A percentile compares a stretch with the other conserved stretches of the same genome.
Evolutionary conservation across 768 basidiomycete species (phyloP).

Genomic region (Russula vinacea): DNA sequence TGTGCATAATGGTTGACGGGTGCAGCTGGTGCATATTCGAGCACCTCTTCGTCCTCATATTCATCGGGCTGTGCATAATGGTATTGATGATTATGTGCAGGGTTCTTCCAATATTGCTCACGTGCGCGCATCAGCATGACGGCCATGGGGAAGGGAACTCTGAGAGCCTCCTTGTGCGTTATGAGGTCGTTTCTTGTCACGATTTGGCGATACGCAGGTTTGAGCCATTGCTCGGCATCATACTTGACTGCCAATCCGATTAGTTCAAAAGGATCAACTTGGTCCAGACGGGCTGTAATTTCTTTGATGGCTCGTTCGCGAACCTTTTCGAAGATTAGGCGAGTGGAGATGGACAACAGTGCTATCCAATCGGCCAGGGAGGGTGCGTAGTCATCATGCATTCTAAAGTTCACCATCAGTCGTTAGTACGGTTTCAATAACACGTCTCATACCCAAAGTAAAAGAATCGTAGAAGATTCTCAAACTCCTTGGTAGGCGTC

Average conservation of each 20-base stretch:
- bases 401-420: conserved; percentile 14
- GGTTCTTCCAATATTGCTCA: conserved; percentile 14
- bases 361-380: conserved; percentile 27
- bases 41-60: no score
- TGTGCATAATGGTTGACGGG: no score
- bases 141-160: conserved; percentile 7
- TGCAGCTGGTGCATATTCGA: no score
- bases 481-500: conserved; percentile 26
- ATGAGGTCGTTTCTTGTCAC: conserved; percentile 11
- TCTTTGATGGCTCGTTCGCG: conserved; percentile 27
- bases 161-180: conserved; percentile 8
- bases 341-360: conserved; percentile 27
- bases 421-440: not conserved
- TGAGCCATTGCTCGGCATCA: conserved; percentile 30
- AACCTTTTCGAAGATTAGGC: conserved; percentile 24
- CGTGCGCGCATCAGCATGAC: conserved; percentile 25
- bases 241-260: conserved; percentile 29
- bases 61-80: not conserved
- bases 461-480: conserved; percentile 29
- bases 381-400: conserved; percentile 13
- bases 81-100: not conserved
- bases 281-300: conserved; percentile 12
- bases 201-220: conserved; percentile 22
- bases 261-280: conserved; percentile 27
- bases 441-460: conserved; percentile 26